A percentile compares a stretch with the other conserved stretches of the same genome.
Evolutionary conservation across 495 filamentous ascomycete genomes (phyloP).

Genomic region (Penicillium turbatum): DNA sequence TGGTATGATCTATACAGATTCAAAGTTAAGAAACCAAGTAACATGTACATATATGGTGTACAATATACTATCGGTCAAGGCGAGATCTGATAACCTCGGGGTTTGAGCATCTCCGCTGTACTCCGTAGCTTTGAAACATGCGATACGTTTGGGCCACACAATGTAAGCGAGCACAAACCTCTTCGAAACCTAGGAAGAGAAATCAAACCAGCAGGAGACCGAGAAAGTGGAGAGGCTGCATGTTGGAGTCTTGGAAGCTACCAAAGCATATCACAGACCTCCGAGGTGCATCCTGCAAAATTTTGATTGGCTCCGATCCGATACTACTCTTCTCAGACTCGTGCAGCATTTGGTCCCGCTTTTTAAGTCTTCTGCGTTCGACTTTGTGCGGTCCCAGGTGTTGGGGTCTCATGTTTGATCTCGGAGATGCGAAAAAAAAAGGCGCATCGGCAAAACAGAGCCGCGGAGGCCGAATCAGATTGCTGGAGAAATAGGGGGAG

Average conservation of each 20-base stretch:
- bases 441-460: conserved; percentile 10
- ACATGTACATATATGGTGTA: not conserved
- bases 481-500: not conserved
- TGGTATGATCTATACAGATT: not conserved
- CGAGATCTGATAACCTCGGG: conserved; percentile 13
- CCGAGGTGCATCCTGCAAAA: conserved; percentile 6
- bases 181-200: not conserved
- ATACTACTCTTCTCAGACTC: not conserved
- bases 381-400: not conserved
- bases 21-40: not conserved
- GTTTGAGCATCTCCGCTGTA: not conserved
- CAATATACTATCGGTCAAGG: not conserved
- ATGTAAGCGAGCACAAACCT: not conserved
- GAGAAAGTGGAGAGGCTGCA: conserved; percentile 20
- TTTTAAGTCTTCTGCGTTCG: not conserved
- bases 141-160: conserved; percentile 7
- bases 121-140: not conserved
- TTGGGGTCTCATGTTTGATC: not conserved
- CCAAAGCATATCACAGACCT: conserved; percentile 22
- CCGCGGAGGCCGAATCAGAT: conserved; percentile 16
- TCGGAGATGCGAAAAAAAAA: conserved; percentile 6
- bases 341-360: conserved; percentile 1
- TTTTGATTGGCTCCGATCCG: conserved; percentile 15
- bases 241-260: conserved; percentile 15
- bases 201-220: conserved; percentile 3